Evolutionary conservation across 2,329 filamentous ascomycete genomes (phyloP).

Genomic region (Microcyclosporella mali): DNA sequence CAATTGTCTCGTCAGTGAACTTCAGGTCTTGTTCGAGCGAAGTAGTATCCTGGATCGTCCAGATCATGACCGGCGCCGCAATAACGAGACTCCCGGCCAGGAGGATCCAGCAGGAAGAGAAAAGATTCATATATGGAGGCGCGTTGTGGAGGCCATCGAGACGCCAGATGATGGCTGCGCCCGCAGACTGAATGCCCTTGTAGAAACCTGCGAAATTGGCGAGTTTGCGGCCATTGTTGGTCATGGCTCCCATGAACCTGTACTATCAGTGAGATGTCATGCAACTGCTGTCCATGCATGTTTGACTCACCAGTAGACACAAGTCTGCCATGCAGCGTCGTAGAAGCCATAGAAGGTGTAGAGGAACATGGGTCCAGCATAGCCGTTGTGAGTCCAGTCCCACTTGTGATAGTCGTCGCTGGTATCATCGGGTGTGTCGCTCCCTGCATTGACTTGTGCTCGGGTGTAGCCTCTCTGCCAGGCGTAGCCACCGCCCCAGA

Average conservation of each 20-base stretch:
- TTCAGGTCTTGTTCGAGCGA: slow-evolving; percentile 71
- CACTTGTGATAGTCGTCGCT: slow-evolving; percentile 14
- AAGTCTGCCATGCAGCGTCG: slow-evolving; percentile 84
- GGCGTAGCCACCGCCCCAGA: slow-evolving; percentile 77
- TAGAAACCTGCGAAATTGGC: slow-evolving; percentile 88
- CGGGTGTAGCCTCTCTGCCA: slow-evolving; percentile 60
- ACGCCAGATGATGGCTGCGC: slow-evolving; percentile 67
- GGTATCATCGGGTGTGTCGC: slow-evolving; percentile 14
- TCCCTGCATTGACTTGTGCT: slow-evolving; percentile 12
- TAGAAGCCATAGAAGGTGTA: slow-evolving; percentile 88
- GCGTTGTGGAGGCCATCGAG: slow-evolving; percentile 54
- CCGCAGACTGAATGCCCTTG: slow-evolving; percentile 83
- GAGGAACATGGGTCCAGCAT: slow-evolving; percentile 73
- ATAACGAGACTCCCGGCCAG: slow-evolving; percentile 65
- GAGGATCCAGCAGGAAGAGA: slow-evolving; percentile 68
- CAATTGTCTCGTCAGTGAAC: slow-evolving; percentile 77
- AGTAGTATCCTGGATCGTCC: slow-evolving; percentile 72
- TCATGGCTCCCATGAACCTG: slow-evolving; percentile 75
- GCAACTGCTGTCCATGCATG: neutral
- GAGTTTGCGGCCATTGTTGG: slow-evolving; percentile 83
- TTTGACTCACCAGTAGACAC: slow-evolving; percentile 64
- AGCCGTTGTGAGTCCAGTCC: slow-evolving; percentile 64
- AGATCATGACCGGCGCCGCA: slow-evolving; percentile 70
- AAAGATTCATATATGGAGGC: slow-evolving; percentile 61
- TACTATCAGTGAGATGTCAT: neutral